A percentile compares a stretch with the other conserved stretches of the same genome.
Conservation (phyloP, 495 filamentous ascomycete species). For the Oidiodendron maius region DNA sequence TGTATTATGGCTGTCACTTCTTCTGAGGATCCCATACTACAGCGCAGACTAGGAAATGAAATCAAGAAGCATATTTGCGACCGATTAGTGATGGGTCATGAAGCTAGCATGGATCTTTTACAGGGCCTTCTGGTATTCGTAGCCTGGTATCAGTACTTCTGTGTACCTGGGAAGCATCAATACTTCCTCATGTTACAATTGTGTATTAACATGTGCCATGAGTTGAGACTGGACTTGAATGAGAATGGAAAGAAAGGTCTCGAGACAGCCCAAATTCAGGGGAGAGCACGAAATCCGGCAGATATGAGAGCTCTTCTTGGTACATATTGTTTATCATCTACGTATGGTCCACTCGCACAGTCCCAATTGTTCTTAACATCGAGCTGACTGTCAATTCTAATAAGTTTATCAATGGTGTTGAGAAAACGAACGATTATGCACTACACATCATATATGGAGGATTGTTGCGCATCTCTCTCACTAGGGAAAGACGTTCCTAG, state of each 20-base stretch:
- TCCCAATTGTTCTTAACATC: slow-evolving; percentile 8
- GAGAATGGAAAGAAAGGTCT: slow-evolving; percentile 11
- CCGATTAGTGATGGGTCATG: slow-evolving; percentile 11
- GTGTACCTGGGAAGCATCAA: slow-evolving; percentile 11
- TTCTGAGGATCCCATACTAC: slow-evolving; percentile 12
- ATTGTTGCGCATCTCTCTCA: slow-evolving; percentile 12
- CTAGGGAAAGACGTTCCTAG: slow-evolving; percentile 8
- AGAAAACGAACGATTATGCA: slow-evolving; percentile 12
- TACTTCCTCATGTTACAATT: slow-evolving; percentile 12
- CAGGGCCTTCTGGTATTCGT: slow-evolving; percentile 11
- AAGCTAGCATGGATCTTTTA: slow-evolving; percentile 13
- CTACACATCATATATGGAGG: slow-evolving; percentile 11
- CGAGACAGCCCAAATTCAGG: slow-evolving; percentile 6
- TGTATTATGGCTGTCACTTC: slow-evolving; percentile 21
- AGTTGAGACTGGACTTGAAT: slow-evolving; percentile 11
- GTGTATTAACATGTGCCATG: slow-evolving; percentile 12
- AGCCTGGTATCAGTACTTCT: slow-evolving; percentile 12
- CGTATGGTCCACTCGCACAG: slow-evolving; percentile 8
- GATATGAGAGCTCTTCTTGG: slow-evolving; percentile 12
- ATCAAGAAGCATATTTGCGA: slow-evolving; percentile 11
- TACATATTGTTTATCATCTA: slow-evolving; percentile 12
- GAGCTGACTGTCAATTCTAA: slow-evolving; percentile 12
- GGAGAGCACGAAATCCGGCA: slow-evolving; percentile 9
- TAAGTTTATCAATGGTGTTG: slow-evolving; percentile 12
- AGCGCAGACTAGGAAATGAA: slow-evolving; percentile 11